phyloP scores from a whole-genome alignment of 176 grass and related monocot species.

The Thalia dealbata region DNA sequence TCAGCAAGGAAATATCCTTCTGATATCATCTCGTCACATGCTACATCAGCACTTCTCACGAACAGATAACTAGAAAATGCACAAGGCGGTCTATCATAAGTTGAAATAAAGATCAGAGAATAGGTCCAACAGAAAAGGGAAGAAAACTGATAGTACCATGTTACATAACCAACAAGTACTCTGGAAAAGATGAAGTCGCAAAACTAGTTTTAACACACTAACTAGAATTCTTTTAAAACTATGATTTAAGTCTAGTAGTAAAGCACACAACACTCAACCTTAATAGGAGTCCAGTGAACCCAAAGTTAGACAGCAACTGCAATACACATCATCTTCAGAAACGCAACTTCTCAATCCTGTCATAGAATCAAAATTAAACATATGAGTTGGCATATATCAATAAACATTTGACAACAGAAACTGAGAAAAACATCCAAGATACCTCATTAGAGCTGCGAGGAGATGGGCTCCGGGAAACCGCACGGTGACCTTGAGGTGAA shows the following conservation, averaged over 20 bases:
- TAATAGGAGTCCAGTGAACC: constrained; percentile 5
- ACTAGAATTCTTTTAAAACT: neutral
- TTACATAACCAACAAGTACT: neutral
- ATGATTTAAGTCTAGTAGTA: neutral
- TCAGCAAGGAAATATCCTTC: constrained; percentile 19
- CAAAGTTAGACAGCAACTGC: neutral
- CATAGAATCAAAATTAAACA: neutral
- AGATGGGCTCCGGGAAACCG: constrained; percentile 23
- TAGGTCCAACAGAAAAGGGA: constrained; percentile 1
- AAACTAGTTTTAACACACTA: constrained; percentile 1
- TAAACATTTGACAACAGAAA: neutral
- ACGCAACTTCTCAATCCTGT: neutral
- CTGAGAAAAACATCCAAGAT: neutral
- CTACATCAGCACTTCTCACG: constrained; percentile 18
- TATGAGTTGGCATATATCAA: neutral
- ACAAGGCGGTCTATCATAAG: constrained; percentile 17
- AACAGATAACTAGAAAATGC: constrained; percentile 25
- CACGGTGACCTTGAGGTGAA: constrained; percentile 13
- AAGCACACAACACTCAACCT: constrained; percentile 14
- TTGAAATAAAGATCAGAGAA: neutral
- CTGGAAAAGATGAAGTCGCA: neutral
- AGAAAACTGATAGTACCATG: neutral
- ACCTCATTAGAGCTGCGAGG: constrained; percentile 22
- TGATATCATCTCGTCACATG: constrained; percentile 11
- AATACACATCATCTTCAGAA: neutral